Percentiles rank a stretch among this genome's conserved stretches.
These are phyloP conservation scores for Rhynchosporium graminicola DNA, from an alignment of 2,329 filamentous ascomycete genomes.

Conservation along the genomic window DNA sequence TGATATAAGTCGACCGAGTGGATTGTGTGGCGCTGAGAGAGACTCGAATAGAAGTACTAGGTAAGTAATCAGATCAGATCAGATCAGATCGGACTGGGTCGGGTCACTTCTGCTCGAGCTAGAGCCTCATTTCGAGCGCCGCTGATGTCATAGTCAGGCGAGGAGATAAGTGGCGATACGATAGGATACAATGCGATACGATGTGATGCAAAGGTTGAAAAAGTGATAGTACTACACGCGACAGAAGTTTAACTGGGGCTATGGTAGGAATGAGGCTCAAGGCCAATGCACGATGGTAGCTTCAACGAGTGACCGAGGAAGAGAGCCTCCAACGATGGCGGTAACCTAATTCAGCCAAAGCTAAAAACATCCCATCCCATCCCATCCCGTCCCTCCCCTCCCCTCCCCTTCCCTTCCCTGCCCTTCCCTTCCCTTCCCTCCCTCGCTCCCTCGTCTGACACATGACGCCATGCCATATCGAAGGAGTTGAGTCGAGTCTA, in stretches of 20 bases:
- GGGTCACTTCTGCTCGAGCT: background rate
- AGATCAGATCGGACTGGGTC: background rate
- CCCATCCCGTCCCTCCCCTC: no score
- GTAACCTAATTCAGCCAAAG: no score
- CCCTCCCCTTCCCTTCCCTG: no score
- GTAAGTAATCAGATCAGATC: background rate
- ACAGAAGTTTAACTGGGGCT: background rate
- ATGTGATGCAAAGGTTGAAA: background rate
- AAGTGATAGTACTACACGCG: background rate
- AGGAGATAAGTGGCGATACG: no score
- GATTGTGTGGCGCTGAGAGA: background rate
- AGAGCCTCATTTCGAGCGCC: background rate
- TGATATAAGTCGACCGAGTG: background rate
- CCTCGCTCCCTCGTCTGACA: background rate
- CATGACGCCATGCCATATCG: no score
- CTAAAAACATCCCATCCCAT: no score
- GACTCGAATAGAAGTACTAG: background rate
- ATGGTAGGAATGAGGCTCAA: no score
- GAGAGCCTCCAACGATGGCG: background rate
- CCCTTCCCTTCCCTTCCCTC: background rate
- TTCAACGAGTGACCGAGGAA: no score
- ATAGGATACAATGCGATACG: background rate
- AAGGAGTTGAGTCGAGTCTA: no score
- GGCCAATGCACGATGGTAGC: no score
- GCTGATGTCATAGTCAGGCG: slow-evolving; percentile 6